A percentile compares a stretch with the other conserved stretches of the same genome.
Evolutionary conservation across 257 asterid species (phyloP).

Genomic region (Cinchona pubescens): DNA sequence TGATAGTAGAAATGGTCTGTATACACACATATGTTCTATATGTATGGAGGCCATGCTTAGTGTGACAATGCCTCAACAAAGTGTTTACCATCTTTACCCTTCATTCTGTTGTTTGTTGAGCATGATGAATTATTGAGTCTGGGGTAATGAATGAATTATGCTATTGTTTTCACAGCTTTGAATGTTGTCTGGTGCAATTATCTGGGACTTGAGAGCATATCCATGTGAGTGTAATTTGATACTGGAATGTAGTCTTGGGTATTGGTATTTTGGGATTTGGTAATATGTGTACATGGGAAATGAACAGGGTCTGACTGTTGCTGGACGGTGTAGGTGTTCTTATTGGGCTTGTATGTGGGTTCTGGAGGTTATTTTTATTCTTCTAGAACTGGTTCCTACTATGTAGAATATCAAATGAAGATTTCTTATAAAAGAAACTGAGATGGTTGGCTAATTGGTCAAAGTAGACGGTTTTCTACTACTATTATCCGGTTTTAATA

Average conservation of each 20-base stretch:
- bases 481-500: not conserved
- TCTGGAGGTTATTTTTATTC: constrained; percentile 7
- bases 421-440: not conserved
- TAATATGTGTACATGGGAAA: constrained; percentile 27
- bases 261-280: constrained; percentile 26
- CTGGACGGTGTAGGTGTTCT: not conserved
- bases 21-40: not conserved
- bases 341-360: not conserved
- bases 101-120: constrained; percentile 24
- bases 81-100: too few relatives aligned
- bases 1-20: too few relatives aligned
- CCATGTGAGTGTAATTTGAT: constrained; percentile 32
- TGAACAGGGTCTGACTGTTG: constrained; percentile 21
- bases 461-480: constrained; percentile 4
- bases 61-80: too few relatives aligned
- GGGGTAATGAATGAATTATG: constrained; percentile 14
- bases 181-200: constrained; percentile 76
- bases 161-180: constrained; percentile 66
- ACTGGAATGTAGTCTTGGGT: constrained; percentile 43
- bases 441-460: constrained; percentile 12
- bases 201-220: constrained; percentile 65
- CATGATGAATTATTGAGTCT: too few relatives aligned
- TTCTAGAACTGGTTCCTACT: constrained; percentile 6
- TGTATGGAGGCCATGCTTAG: not conserved
- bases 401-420: constrained; percentile 7